Percentiles rank a stretch among this genome's conserved stretches.
Conservation (phyloP, 2,329 filamentous ascomycete species). For the Paramyrothecium sp. region DNA sequence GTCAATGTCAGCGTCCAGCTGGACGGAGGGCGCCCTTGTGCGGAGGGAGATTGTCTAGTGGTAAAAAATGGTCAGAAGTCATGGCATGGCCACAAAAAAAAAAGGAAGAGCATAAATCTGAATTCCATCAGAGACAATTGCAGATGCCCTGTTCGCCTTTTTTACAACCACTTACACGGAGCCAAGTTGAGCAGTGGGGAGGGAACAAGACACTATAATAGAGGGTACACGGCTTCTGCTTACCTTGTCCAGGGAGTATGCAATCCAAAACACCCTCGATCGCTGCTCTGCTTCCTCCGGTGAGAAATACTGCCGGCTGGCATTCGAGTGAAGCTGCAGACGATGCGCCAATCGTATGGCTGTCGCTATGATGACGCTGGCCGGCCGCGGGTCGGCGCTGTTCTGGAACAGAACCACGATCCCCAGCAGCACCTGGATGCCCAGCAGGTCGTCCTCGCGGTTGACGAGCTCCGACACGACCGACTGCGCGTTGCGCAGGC, state of each 20-base stretch:
- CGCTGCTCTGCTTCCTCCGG: slow-evolving; percentile 30
- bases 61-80: neutral
- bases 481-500: slow-evolving; percentile 34
- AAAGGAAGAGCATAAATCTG: no score
- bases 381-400: slow-evolving; percentile 32
- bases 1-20: slow-evolving; percentile 38
- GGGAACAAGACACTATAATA: neutral
- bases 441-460: slow-evolving; percentile 33
- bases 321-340: slow-evolving; percentile 30
- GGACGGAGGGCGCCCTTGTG: slow-evolving; percentile 33
- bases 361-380: slow-evolving; percentile 34
- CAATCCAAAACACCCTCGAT: slow-evolving; percentile 38
- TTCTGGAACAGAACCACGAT: slow-evolving; percentile 36
- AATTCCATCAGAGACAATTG: no score
- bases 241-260: slow-evolving; percentile 39
- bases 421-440: slow-evolving; percentile 36
- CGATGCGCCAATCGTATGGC: slow-evolving; percentile 36
- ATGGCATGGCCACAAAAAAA: no score
- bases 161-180: neutral
- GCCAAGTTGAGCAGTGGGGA: neutral
- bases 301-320: slow-evolving; percentile 17
- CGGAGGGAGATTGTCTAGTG: slow-evolving; percentile 31
- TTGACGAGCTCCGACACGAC: slow-evolving; percentile 36
- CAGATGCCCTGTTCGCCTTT: neutral
- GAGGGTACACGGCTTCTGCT: neutral